Base-by-base conservation (phyloP, 2,329 filamentous ascomycete species). In the Diplodia sapinea region DNA sequence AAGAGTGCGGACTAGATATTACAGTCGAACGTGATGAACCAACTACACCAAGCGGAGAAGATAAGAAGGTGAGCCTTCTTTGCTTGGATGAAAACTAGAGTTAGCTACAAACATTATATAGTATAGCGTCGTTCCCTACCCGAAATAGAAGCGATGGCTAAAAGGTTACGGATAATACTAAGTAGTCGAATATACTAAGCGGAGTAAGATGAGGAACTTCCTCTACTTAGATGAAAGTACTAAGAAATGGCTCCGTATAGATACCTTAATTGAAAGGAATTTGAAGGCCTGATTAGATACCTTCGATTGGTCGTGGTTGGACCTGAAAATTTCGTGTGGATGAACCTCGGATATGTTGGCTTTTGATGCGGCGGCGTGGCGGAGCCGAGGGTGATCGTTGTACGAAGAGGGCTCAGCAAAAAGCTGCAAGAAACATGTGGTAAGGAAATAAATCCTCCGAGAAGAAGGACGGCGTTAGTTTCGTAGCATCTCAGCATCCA, bases 21-120 rank as follows among this genome's bases (percentile, higher is more conserved):
- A 59, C 56, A 47, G 56, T 49, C 56, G 17, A 59, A 59, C 56
- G 38, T 59, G 56, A 59, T 63, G 33, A 62, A 63, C 59, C 59
- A 63, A 63, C 59, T 63, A 51, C 59, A 63, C 59, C 59, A 63
- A 63, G 59, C 59, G 59, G 43, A 63, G 59, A 3, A 11, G n/a
- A 11, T 2, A 43, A 33, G 40, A 15, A 26, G 38, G 29, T 59
- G 9, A 3, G 6, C 55, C 38, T 43, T 26, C 55, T 26, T 7
- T 59, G 55, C 55, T 59, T 59, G 33, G 55, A 33, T 33, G 31
- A 8, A 9, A 33, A 1, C 1, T 33, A 8, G 8, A 33, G 31
- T 33, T 33, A 4, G 8, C 31, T 33, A 4, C 31, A 33, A 33
- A 33, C 6, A 0, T 33, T 33, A 33, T 33, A 4, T 33, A 33